Base-by-base conservation (phyloP, 108 stramenopile species). In the Epipyxis sp. region DNA sequence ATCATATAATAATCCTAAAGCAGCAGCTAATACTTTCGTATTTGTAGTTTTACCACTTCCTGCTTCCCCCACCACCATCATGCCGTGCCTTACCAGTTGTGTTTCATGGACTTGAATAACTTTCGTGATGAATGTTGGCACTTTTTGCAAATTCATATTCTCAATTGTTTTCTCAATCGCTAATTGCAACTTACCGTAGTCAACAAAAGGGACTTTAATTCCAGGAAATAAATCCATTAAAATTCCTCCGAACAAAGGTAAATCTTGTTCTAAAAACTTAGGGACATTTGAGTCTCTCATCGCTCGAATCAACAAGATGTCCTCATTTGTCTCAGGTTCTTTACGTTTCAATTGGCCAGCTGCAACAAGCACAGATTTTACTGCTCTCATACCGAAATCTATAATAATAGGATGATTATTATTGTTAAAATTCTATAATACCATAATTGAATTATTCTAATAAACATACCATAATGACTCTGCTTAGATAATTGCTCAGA, bases 381-480 rank as follows among this genome's bases (percentile, higher is more conserved):
- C 89, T 20, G 89, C 89, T 50, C 89, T 62, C 89, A 89, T 89
- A 27, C 89, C 89, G 68, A 87, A 89, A 78, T 89, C 89, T 50
- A 20, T 20, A 50, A 50, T 50, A 50, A 50, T 13, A 50, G 46
- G 46, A 6, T 6, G 46, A 50, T 6, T n/a, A n/a, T n/a, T n/a
- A 50, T 13, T 20, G 46, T 50, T 20, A 50, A 50, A 20, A 13
- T 13, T 13, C 13, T 50, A 20, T 13, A 20, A 50, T 50, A 13
- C 13, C 6, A 50, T 13, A 20, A 50, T 6, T 6, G 13, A 50
- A 20, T 13, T 50, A 50, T 13, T 6, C 13, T 6, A 50, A 20
- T 6, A 50, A 20, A 20, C 46, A 13, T 6, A 50, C 46, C 46
- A 78, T 89, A 89, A 79, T 89, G 89, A 35, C 79, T 80, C 80